Conservation (phyloP, 768 basidiomycete genomes). For the Termitomyces sp. region DNA sequence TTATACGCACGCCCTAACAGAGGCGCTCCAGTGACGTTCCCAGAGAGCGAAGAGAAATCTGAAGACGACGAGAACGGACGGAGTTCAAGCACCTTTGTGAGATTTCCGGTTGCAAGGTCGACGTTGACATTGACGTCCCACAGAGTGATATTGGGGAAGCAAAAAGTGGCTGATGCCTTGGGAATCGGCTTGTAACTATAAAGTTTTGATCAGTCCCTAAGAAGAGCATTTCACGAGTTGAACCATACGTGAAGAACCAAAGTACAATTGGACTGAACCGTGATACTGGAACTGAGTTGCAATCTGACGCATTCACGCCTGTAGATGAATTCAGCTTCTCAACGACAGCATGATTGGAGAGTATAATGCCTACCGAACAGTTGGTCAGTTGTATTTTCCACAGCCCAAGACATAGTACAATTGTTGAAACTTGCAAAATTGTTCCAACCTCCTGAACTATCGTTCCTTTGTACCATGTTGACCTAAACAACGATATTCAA, state of each 20-base stretch:
- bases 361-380: slow-evolving; percentile 34
- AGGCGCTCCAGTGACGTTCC: slow-evolving; percentile 39
- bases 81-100: slow-evolving; percentile 37
- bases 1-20: slow-evolving; percentile 46
- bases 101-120: slow-evolving; percentile 36
- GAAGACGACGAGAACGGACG: slow-evolving; percentile 30
- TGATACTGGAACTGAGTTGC: slow-evolving; percentile 18
- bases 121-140: slow-evolving; percentile 39
- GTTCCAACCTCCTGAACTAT: slow-evolving; percentile 29
- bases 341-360: neutral
- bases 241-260: slow-evolving; percentile 47
- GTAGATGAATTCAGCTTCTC: neutral
- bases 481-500: slow-evolving; percentile 20
- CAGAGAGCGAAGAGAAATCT: slow-evolving; percentile 32
- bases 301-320: slow-evolving; percentile 26
- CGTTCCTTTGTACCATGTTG: slow-evolving; percentile 25
- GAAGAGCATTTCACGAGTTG: neutral
- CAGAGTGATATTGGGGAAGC: slow-evolving; percentile 37
- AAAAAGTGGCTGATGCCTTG: slow-evolving; percentile 39
- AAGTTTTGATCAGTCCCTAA: neutral
- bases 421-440: slow-evolving; percentile 34
- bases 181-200: slow-evolving; percentile 29
- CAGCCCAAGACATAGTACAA: slow-evolving; percentile 35
- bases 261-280: slow-evolving; percentile 46
- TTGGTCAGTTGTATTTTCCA: slow-evolving; percentile 29